These are phyloP conservation scores for Begonia masoniana DNA, from an alignment of 306 rosid genomes.

Conservation along the genomic window DNA sequence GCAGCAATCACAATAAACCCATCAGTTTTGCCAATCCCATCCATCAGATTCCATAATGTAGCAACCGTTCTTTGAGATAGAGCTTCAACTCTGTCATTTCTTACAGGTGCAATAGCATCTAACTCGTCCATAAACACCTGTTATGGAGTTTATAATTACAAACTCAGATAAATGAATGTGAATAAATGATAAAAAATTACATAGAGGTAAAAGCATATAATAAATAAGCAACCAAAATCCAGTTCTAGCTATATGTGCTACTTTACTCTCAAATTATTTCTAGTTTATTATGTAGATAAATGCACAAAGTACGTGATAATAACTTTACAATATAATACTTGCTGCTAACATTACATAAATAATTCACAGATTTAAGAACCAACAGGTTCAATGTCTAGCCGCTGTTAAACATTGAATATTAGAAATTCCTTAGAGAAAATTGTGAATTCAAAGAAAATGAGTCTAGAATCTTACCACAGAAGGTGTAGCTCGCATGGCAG, in stretches of 20 bases:
- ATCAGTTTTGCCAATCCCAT: conserved; percentile 54
- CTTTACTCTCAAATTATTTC: no score
- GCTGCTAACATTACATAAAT: no score
- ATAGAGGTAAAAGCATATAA: background rate
- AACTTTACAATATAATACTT: no score
- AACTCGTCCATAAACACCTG: conserved; percentile 84
- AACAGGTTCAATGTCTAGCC: no score
- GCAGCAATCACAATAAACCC: conserved; percentile 81
- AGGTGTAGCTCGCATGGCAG: conserved; percentile 71
- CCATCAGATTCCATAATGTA: conserved; percentile 68
- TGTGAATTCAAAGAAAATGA: no score
- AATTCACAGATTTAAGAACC: no score
- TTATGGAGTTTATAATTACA: no score
- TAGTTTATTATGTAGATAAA: no score
- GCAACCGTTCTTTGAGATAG: conserved; percentile 85
- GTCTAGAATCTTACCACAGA: conserved; percentile 59
- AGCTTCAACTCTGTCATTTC: conserved; percentile 81
- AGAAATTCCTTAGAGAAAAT: background rate
- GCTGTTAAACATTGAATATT: background rate
- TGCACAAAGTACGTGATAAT: no score
- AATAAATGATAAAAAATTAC: no score
- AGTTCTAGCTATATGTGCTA: no score
- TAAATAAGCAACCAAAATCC: background rate
- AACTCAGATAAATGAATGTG: no score
- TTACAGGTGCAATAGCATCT: conserved; percentile 87